Evolutionary conservation across 129 eudicot species (phyloP).

Genomic region (Mikania micrantha): DNA sequence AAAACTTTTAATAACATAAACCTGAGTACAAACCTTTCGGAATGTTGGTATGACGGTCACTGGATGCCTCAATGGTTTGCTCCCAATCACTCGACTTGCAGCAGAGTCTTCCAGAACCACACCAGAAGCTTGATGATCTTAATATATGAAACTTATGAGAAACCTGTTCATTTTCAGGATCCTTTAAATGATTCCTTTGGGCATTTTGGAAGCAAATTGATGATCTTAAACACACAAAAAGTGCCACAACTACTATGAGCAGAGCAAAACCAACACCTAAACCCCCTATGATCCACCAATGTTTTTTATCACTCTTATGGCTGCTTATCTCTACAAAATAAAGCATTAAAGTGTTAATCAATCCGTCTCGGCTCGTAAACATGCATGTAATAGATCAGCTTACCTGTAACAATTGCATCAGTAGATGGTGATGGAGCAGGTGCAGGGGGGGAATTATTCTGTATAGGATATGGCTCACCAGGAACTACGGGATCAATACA

Average conservation of each 20-base stretch:
- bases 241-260: conserved; percentile 28
- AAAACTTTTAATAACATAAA: conserved; percentile 1
- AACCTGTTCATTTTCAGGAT: conserved; percentile 39
- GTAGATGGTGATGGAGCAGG: conserved; percentile 57
- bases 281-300: conserved; percentile 84
- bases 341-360: background rate
- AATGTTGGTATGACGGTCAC: conserved; percentile 62
- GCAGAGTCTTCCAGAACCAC: conserved; percentile 86
- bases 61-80: conserved; percentile 56
- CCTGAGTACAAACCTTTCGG: conserved; percentile 53
- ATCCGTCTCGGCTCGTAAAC: background rate
- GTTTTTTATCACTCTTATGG: conserved; percentile 51
- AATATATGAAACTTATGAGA: conserved; percentile 75
- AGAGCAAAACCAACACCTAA: conserved; percentile 52
- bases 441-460: conserved; percentile 40
- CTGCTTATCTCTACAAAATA: conserved; percentile 32
- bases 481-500: conserved; percentile 48
- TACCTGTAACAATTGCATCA: conserved; percentile 49
- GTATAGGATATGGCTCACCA: conserved; percentile 71
- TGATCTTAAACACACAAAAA: conserved; percentile 46
- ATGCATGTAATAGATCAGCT: background rate
- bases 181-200: conserved; percentile 34
- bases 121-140: conserved; percentile 68
- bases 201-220: conserved; percentile 39
- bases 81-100: conserved; percentile 53